These are phyloP conservation scores for Neofusicoccum laricinum DNA, from an alignment of 2,329 filamentous ascomycete species.

Conservation along the genomic window DNA sequence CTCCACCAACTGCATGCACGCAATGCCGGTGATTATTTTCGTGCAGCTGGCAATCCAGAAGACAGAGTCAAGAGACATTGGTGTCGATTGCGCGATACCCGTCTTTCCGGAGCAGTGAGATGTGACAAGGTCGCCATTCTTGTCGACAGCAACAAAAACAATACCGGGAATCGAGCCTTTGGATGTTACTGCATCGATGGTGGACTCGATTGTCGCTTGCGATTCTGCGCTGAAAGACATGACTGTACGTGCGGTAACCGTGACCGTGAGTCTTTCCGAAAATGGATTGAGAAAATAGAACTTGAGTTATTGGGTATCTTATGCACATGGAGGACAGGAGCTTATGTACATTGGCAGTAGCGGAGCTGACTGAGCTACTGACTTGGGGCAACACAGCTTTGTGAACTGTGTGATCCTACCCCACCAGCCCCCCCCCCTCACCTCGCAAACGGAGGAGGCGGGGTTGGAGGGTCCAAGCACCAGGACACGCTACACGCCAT, in stretches of 20 bases:
- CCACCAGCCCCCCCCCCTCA: background rate
- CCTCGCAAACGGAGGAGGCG: background rate
- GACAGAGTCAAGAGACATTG: conserved; percentile 54
- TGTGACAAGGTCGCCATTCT: conserved; percentile 41
- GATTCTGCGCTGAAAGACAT: conserved; percentile 34
- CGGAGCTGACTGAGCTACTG: background rate
- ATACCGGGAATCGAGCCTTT: conserved; percentile 37
- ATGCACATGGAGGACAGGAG: background rate
- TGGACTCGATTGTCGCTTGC: conserved; percentile 33
- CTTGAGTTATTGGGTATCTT: background rate
- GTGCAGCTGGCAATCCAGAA: conserved; percentile 59
- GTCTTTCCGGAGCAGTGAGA: conserved; percentile 42
- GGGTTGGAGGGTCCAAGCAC: conserved; percentile 2
- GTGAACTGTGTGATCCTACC: background rate
- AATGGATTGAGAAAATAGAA: background rate
- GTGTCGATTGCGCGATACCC: conserved; percentile 40
- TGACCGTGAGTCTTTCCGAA: background rate
- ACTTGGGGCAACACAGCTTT: too few relatives aligned
- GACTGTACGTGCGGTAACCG: too few relatives aligned
- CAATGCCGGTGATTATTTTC: conserved; percentile 34
- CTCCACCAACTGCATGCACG: conserved; percentile 36
- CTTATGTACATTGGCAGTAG: background rate
- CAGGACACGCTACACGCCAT: background rate
- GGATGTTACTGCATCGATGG: conserved; percentile 31
- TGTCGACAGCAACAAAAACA: conserved; percentile 46